Percentiles rank a stretch among this genome's conserved stretches.
These are phyloP conservation scores for Cicer arietinum DNA, from an alignment of 306 rosid genomes.

Conservation along the genomic window DNA sequence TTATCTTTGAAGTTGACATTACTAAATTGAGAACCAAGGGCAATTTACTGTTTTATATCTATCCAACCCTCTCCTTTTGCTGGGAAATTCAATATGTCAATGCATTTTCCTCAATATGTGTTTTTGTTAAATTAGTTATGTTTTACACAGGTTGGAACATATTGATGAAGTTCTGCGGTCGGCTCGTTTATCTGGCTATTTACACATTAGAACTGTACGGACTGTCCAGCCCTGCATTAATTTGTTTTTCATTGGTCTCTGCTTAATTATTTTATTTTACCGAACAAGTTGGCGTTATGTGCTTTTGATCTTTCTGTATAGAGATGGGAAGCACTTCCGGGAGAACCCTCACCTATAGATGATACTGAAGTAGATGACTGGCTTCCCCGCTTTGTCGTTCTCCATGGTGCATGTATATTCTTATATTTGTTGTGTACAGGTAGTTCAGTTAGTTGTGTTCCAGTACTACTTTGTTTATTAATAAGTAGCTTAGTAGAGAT, in stretches of 20 bases:
- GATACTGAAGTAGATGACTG: slow-evolving; percentile 88
- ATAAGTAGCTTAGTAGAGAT: not conserved
- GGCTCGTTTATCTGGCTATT: slow-evolving; percentile 88
- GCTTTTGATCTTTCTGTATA: slow-evolving; percentile 37
- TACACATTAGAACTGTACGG: slow-evolving; percentile 84
- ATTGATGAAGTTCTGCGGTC: slow-evolving; percentile 91
- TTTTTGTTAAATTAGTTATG: slow-evolving; percentile 19
- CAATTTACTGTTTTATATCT: slow-evolving; percentile 28
- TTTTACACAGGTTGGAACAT: slow-evolving; percentile 80
- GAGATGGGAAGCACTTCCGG: slow-evolving; percentile 96
- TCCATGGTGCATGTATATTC: slow-evolving; percentile 86
- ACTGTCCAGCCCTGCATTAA: slow-evolving; percentile 23
- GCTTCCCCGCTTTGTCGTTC: slow-evolving; percentile 96
- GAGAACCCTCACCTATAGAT: slow-evolving; percentile 93
- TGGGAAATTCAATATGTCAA: not conserved
- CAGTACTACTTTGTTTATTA: not conserved
- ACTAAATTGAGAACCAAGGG: slow-evolving; percentile 21
- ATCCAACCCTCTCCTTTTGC: slow-evolving; percentile 6
- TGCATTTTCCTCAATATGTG: slow-evolving; percentile 1
- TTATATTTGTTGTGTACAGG: slow-evolving; percentile 82
- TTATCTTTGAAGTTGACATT: slow-evolving; percentile 43
- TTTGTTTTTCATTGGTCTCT: slow-evolving; percentile 21
- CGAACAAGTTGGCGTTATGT: slow-evolving; percentile 34
- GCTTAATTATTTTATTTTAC: slow-evolving; percentile 16
- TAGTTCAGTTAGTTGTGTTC: slow-evolving; percentile 42